A percentile compares a stretch with the other conserved stretches of the same genome.
Conservation (phyloP, 2,329 filamentous ascomycete genomes). For the Xylaria sp. region DNA sequence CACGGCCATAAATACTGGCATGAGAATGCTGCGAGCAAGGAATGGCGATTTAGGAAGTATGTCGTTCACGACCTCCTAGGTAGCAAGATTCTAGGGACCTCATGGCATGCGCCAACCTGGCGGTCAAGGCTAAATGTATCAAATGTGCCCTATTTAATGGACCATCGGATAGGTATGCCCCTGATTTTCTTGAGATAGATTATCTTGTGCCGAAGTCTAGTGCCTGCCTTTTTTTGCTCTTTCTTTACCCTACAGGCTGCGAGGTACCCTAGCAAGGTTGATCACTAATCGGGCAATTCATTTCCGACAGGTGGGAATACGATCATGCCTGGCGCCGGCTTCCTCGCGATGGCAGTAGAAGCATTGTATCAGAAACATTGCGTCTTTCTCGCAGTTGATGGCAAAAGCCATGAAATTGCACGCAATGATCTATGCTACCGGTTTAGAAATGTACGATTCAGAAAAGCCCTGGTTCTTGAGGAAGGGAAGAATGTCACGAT, state of each 20-base stretch:
- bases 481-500: constrained; percentile 19
- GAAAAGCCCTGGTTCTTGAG: constrained; percentile 23
- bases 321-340: constrained; percentile 48
- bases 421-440: constrained; percentile 28
- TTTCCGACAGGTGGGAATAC: background rate
- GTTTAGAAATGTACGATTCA: constrained; percentile 30
- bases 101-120: constrained; percentile 29
- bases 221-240: background rate
- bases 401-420: background rate
- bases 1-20: constrained; percentile 33
- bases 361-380: constrained; percentile 37
- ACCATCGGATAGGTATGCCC: constrained; percentile 49
- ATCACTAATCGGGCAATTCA: background rate
- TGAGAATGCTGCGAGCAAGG: constrained; percentile 30
- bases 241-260: background rate
- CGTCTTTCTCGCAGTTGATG: background rate
- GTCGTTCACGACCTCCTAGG: constrained; percentile 32
- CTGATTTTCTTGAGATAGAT: background rate
- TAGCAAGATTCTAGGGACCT: constrained; percentile 25
- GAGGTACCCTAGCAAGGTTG: background rate
- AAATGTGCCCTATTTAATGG: constrained; percentile 48
- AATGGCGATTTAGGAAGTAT: constrained; percentile 30
- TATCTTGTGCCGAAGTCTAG: background rate
- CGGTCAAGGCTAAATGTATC: constrained; percentile 7
- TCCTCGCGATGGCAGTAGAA: constrained; percentile 41